Percentiles rank a stretch among this genome's conserved stretches.
These are phyloP conservation scores for Xylariaceae sp. DNA, from an alignment of 2,329 filamentous ascomycete genomes.

Conservation along the genomic window DNA sequence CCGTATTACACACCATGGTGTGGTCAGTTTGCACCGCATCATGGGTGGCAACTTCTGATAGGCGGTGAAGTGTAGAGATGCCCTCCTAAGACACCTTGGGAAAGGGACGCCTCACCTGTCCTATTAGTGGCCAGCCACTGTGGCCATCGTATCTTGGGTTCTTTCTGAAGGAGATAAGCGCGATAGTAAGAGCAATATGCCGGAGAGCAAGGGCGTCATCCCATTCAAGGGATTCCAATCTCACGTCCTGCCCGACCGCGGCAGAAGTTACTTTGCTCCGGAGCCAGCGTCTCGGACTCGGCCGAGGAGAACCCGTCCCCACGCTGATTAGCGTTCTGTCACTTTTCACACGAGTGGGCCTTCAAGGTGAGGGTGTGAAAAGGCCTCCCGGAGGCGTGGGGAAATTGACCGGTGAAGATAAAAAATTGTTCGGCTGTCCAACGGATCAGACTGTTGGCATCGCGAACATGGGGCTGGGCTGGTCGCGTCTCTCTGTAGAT, in stretches of 20 bases:
- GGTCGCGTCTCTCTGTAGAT: slow-evolving; percentile 47
- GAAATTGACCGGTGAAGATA: slow-evolving; percentile 27
- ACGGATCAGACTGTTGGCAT: not conserved
- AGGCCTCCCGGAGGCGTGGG: slow-evolving; percentile 30
- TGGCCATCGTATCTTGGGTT: slow-evolving; percentile 37
- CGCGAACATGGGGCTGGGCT: slow-evolving; percentile 40
- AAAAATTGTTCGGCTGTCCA: slow-evolving; percentile 22
- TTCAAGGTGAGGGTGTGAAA: slow-evolving; percentile 6
- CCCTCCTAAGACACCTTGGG: not conserved
- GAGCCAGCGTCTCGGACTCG: slow-evolving; percentile 55
- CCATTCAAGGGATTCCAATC: not conserved
- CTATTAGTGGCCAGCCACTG: slow-evolving; percentile 12
- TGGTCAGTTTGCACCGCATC: slow-evolving; percentile 18
- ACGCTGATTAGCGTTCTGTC: slow-evolving; percentile 29
- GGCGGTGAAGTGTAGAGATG: slow-evolving; percentile 1
- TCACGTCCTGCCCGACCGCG: slow-evolving; percentile 24
- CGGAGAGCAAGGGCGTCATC: slow-evolving; percentile 20
- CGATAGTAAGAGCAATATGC: slow-evolving; percentile 50
- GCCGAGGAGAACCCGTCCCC: slow-evolving; percentile 44
- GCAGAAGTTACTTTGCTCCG: slow-evolving; percentile 51
- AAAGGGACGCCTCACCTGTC: not conserved
- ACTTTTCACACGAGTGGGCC: slow-evolving; percentile 19
- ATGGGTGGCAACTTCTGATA: slow-evolving; percentile 4
- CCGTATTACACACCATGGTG: slow-evolving; percentile 24
- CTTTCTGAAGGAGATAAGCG: slow-evolving; percentile 57